phyloP scores from a whole-genome alignment of 2,329 filamentous ascomycete species.

The Colletotrichum cordylinicola region DNA sequence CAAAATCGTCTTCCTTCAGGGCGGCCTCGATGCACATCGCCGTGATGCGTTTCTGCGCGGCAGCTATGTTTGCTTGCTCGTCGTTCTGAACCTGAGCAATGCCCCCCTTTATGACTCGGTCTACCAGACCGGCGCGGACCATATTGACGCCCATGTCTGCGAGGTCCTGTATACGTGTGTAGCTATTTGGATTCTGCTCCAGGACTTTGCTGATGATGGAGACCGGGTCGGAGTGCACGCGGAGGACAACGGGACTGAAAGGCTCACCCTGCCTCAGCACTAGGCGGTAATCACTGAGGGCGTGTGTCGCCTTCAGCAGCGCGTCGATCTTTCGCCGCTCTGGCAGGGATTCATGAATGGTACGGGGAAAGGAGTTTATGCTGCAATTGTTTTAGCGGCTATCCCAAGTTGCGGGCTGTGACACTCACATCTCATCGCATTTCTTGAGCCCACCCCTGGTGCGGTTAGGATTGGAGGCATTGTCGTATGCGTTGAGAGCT shows the following conservation, averaged over 20 bases:
- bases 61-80: constrained; percentile 28
- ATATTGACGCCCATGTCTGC: constrained; percentile 73
- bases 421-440: constrained; percentile 73
- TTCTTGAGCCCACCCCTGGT: constrained; percentile 79
- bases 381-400: constrained; percentile 45
- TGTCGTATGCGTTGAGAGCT: constrained; percentile 77
- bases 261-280: constrained; percentile 81
- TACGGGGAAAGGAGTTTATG: constrained; percentile 66
- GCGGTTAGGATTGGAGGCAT: constrained; percentile 81
- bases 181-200: constrained; percentile 76
- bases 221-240: constrained; percentile 78
- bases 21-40: constrained; percentile 84
- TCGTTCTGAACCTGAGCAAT: constrained; percentile 27
- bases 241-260: constrained; percentile 78
- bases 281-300: constrained; percentile 77
- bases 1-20: constrained; percentile 79
- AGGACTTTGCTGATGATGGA: constrained; percentile 76
- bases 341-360: constrained; percentile 57
- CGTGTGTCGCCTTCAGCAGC: constrained; percentile 75
- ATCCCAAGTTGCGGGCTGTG: background rate
- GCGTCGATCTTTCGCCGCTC: constrained; percentile 63
- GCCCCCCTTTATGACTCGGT: constrained; percentile 31
- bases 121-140: constrained; percentile 62
- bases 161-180: constrained; percentile 77
- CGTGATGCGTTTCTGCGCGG: constrained; percentile 70